These are phyloP conservation scores for Flaveria floridana DNA, from an alignment of 140 eudicot genomes.

Conservation along the genomic window DNA sequence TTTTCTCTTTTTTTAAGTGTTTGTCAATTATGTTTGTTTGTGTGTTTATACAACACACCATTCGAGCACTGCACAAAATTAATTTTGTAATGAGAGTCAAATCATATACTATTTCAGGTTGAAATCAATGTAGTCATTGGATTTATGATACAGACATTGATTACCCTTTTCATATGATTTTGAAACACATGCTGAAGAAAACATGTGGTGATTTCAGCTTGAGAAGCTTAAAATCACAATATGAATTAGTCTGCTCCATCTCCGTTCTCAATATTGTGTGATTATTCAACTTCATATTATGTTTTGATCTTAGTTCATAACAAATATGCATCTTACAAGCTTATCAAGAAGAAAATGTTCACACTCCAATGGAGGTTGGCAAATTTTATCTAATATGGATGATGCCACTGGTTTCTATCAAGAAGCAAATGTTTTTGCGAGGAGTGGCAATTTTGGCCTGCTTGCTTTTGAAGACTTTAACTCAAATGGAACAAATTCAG, in stretches of 20 bases:
- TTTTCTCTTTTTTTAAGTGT: background rate
- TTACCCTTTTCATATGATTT: background rate
- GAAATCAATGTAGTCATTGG: background rate
- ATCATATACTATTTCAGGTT: background rate
- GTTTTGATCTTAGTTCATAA: background rate
- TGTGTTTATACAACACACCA: background rate
- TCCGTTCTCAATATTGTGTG: background rate
- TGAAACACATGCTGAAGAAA: background rate
- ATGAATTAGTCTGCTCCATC: background rate
- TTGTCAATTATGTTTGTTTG: background rate
- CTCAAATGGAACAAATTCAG: background rate
- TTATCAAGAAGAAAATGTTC: conserved; percentile 5
- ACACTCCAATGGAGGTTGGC: background rate
- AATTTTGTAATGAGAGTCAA: background rate
- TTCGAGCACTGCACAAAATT: background rate
- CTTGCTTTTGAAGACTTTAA: background rate
- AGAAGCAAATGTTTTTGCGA: background rate
- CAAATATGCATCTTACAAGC: background rate
- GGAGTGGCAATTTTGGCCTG: background rate
- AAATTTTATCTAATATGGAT: background rate
- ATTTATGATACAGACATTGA: background rate
- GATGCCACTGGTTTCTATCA: background rate
- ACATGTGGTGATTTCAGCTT: background rate
- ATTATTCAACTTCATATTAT: background rate
- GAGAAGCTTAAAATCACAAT: background rate